Conservation (phyloP, 306 rosid species). For the Dryas drummondii region DNA sequence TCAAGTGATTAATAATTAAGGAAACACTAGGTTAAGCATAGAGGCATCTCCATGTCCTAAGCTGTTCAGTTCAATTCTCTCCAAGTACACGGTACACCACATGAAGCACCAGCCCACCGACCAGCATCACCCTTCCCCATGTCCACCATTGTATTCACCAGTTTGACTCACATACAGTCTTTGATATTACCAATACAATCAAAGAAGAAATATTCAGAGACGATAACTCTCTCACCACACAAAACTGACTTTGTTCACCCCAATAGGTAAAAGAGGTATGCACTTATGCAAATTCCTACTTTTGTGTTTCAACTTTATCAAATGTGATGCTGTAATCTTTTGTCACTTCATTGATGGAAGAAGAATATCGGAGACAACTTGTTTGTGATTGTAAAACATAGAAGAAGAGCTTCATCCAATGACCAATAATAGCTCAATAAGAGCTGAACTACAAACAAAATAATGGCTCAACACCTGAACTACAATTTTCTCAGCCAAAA, state of each 20-base stretch:
- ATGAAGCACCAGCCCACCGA: not conserved
- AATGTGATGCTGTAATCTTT: not conserved
- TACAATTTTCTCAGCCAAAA: not conserved
- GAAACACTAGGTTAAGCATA: not conserved
- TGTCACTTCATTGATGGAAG: slow-evolving; percentile 3
- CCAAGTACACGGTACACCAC: slow-evolving; percentile 10
- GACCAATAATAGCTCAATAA: slow-evolving; percentile 1
- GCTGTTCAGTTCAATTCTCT: not conserved
- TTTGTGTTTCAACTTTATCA: not conserved
- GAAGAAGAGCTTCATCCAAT: not conserved
- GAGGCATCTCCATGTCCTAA: slow-evolving; percentile 4
- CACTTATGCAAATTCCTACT: not conserved
- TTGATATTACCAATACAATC: not conserved
- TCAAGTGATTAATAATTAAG: not conserved
- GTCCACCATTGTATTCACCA: not conserved
- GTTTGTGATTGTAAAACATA: not conserved
- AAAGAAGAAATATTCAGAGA: not conserved
- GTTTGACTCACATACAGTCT: not conserved
- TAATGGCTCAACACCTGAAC: slow-evolving; percentile 4
- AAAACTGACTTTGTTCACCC: not conserved
- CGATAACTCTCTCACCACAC: not conserved
- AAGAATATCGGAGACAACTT: not conserved
- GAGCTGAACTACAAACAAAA: not conserved
- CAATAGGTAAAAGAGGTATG: not conserved
- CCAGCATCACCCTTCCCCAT: not conserved